A percentile compares a stretch with the other conserved stretches of the same genome.
Conservation (phyloP, 441 rosid species). For the Kokia cookei region DNA sequence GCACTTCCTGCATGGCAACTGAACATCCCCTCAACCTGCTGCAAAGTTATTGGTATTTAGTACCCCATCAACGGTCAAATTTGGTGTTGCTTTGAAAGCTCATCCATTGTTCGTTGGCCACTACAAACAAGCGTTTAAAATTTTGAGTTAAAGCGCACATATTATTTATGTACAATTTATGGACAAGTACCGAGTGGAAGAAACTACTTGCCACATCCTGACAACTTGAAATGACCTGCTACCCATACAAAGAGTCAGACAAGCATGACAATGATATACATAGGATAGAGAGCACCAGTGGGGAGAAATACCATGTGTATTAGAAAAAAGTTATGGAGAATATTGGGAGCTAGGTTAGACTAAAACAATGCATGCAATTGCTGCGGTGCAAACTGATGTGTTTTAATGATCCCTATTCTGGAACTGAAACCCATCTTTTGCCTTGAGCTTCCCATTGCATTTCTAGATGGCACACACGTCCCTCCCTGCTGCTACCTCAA, state of each 20-base stretch:
- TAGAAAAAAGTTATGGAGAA: background rate
- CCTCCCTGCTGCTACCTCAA: background rate
- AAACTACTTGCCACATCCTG: background rate
- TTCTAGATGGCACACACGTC: too few relatives aligned
- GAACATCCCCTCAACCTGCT: too few relatives aligned
- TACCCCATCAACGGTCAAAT: background rate
- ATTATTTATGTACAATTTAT: background rate
- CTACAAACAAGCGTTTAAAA: background rate
- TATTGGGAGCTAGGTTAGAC: background rate
- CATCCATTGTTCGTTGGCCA: background rate
- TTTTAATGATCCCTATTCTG: too few relatives aligned
- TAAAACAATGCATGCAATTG: background rate
- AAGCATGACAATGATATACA: background rate
- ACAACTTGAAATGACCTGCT: background rate
- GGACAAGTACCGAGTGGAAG: background rate
- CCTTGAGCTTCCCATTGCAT: too few relatives aligned
- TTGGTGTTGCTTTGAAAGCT: background rate
- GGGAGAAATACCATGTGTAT: background rate
- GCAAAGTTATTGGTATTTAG: too few relatives aligned
- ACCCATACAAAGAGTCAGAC: background rate
- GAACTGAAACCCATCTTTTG: too few relatives aligned
- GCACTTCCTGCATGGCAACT: too few relatives aligned
- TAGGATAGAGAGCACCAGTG: background rate
- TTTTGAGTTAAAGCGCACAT: background rate
- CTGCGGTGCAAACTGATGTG: too few relatives aligned